These are phyloP conservation scores for Tulasnella sp. DNA, from an alignment of 768 basidiomycete genomes.

Conservation along the genomic window DNA sequence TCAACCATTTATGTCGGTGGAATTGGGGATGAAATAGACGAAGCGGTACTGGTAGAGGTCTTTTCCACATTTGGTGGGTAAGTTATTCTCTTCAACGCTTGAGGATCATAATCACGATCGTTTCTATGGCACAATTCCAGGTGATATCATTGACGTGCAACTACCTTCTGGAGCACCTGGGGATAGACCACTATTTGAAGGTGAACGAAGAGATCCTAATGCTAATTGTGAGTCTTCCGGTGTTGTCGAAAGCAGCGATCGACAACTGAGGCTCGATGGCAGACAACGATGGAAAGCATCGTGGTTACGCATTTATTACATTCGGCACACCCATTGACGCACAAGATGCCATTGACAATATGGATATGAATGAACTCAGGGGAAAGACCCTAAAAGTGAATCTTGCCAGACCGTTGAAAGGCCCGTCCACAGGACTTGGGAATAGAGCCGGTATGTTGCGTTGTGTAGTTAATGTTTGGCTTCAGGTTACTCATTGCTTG, in stretches of 20 bases:
- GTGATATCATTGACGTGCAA: constrained; percentile 86
- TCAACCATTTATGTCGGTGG: constrained; percentile 80
- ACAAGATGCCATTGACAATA: constrained; percentile 96
- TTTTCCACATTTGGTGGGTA: constrained; percentile 79
- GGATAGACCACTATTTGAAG: background rate
- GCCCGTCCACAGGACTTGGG: constrained; percentile 39
- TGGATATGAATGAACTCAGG: constrained; percentile 75
- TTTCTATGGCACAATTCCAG: constrained; percentile 30
- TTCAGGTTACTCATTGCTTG: background rate
- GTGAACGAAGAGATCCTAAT: background rate
- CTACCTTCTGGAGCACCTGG: constrained; percentile 40
- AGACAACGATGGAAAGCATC: constrained; percentile 51
- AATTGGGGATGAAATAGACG: constrained; percentile 72
- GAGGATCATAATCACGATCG: constrained; percentile 3
- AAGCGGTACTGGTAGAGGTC: constrained; percentile 55
- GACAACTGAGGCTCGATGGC: background rate
- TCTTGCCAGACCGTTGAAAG: constrained; percentile 71
- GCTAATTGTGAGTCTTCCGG: background rate
- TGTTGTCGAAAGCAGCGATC: background rate
- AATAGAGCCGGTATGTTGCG: constrained; percentile 59
- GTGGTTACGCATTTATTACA: constrained; percentile 90
- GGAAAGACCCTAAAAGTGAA: constrained; percentile 72
- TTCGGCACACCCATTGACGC: constrained; percentile 71
- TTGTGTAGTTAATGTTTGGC: background rate
- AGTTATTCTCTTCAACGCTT: background rate